Base-by-base conservation (phyloP, 2,329 filamentous ascomycete genomes). In the Pyrenophora tritici-repentis region DNA sequence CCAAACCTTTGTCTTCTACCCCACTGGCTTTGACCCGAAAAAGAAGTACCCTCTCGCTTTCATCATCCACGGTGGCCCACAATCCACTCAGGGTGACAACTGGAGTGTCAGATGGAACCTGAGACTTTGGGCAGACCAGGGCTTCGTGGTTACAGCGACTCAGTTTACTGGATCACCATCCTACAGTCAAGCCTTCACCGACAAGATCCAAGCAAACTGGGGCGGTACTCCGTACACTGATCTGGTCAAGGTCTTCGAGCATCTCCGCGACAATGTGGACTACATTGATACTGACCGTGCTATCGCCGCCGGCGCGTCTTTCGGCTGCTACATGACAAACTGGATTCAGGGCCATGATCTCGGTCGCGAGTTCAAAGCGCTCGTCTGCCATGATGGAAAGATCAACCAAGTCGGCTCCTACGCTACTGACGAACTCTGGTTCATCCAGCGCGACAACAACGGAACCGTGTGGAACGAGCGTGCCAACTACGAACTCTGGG, bases 311-410 rank as follows among this genome's bases (percentile, higher is more conserved):
- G 90, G 90, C 9, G 89, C 88, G 0, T 69, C 71, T 5, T 78
- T 75, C 40, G 75, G 74, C 46, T 71, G 67, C 42, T 74, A 65
- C 68, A 80, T 81, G 65, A 71, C 71, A 49, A 82, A 95, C 71
- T 96, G 91, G 91, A 92, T 96, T 62, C 90, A 96, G 73, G 92
- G 92, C 4, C 88, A 94, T 53, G 82, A 84, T 0, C 81, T 96
- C 0, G 91, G 91, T 31, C 85, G 89, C 40, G 87, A 88, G 62
- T 95, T 97, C 82, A 90, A 90, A 74, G 91, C 91, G 0, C 81
- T 96, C 10, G 91, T 96, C 29, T 90, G 86, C 66, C 91, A 96
- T 69, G 91, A 96, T 63, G 91, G 91, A 43, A 87, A 91, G 46
- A 90, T 91, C 71, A 88, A 85, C 63, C 74, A 78, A 32, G 70